phyloP scores from a whole-genome alignment of 495 filamentous ascomycete genomes.

The Copromyces sp. region DNA sequence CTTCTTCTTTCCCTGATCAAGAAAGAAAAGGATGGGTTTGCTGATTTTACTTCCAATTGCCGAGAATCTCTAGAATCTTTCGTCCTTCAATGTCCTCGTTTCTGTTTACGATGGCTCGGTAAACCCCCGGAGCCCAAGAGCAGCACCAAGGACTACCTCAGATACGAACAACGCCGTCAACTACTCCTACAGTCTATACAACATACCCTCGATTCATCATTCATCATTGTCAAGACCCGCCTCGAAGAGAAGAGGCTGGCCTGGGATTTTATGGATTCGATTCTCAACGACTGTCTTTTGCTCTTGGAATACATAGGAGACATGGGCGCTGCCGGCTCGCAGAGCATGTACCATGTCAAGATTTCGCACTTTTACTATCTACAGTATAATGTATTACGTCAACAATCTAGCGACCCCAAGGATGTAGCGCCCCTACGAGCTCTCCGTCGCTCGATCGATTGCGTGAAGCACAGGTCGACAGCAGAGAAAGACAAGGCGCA shows the following conservation, averaged over 20 bases:
- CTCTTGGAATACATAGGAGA: slow-evolving; percentile 41
- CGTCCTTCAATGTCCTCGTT: slow-evolving; percentile 41
- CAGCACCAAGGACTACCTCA: slow-evolving; percentile 38
- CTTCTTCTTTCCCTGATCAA: slow-evolving; percentile 28
- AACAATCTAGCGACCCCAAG: slow-evolving; percentile 25
- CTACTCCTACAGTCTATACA: slow-evolving; percentile 33
- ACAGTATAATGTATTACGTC: slow-evolving; percentile 34
- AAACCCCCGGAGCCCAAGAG: slow-evolving; percentile 32
- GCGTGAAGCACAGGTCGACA: slow-evolving; percentile 31
- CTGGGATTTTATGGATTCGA: slow-evolving; percentile 44
- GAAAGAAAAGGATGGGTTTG: slow-evolving; percentile 5
- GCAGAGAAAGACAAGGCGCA: slow-evolving; percentile 36
- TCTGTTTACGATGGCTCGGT: slow-evolving; percentile 46
- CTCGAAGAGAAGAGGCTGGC: slow-evolving; percentile 26
- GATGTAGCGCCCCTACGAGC: slow-evolving; percentile 33
- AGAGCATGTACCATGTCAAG: slow-evolving; percentile 40
- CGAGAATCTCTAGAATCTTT: slow-evolving; percentile 32
- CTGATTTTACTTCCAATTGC: neutral
- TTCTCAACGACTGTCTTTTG: slow-evolving; percentile 43
- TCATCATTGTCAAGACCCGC: slow-evolving; percentile 38
- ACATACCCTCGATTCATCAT: slow-evolving; percentile 45
- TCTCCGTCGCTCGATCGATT: slow-evolving; percentile 42
- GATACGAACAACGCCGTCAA: slow-evolving; percentile 46
- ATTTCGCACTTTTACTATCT: slow-evolving; percentile 76
- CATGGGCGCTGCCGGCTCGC: slow-evolving; percentile 12